phyloP scores from a whole-genome alignment of 2,329 filamentous ascomycete species.

The Hypocrella siamensis region DNA sequence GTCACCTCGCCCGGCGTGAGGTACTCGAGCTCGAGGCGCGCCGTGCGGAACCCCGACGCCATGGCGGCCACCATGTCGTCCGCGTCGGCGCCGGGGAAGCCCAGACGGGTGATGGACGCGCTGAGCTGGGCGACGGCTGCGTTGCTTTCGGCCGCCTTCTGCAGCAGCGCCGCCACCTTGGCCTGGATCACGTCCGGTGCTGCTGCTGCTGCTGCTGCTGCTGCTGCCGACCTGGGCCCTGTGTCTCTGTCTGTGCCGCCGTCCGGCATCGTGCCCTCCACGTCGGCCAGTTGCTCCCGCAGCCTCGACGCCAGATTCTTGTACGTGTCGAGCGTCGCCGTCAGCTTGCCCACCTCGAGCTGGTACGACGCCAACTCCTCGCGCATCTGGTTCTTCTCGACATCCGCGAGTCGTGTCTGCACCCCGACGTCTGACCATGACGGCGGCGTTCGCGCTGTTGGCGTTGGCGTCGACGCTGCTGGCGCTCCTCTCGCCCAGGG shows the following conservation, averaged over 20 bases:
- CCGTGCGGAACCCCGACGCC: constrained; percentile 33
- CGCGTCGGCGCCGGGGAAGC: constrained; percentile 32
- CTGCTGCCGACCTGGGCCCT: too few relatives aligned
- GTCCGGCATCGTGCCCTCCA: too few relatives aligned
- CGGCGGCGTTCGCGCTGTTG: constrained; percentile 1
- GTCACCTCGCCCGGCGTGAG: constrained; percentile 42
- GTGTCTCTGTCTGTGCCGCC: too few relatives aligned
- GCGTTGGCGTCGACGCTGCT: too few relatives aligned
- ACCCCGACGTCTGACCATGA: constrained; percentile 18
- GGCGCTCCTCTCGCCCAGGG: constrained; percentile 12
- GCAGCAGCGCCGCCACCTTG: constrained; percentile 26
- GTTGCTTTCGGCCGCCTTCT: constrained; percentile 31
- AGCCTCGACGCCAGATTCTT: constrained; percentile 23
- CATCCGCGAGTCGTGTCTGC: constrained; percentile 26
- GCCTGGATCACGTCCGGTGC: constrained; percentile 21
- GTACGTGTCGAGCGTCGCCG: constrained; percentile 30
- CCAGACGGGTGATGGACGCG: constrained; percentile 28
- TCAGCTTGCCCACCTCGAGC: constrained; percentile 31
- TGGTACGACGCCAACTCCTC: constrained; percentile 32
- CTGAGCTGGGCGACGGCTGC: constrained; percentile 29
- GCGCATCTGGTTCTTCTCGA: constrained; percentile 24
- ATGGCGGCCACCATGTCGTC: constrained; percentile 33
- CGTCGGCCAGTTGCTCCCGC: constrained; percentile 16
- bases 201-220: constrained; percentile 3
- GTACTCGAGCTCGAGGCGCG: constrained; percentile 46